A percentile compares a stretch with the other conserved stretches of the same genome.
Evolutionary conservation across 805 yeast species (phyloP).

Genomic region (Candida railenensis): DNA sequence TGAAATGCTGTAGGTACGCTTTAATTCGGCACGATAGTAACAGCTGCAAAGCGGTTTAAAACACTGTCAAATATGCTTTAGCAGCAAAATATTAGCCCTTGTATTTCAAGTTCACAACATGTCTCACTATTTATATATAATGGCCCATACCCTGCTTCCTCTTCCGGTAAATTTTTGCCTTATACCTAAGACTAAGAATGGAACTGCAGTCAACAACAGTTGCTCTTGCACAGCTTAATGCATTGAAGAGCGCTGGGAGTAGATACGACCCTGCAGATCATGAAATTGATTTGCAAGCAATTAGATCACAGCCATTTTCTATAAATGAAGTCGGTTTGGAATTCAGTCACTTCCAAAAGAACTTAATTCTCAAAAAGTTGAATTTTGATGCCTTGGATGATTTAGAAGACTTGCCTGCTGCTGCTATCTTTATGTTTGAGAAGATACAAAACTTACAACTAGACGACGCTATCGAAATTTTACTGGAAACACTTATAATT

Average conservation of each 20-base stretch:
- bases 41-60: no score
- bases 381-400: constrained; percentile 23
- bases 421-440: constrained; percentile 30
- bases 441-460: constrained; percentile 22
- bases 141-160: no score
- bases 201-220: background rate
- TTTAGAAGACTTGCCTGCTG: constrained; percentile 28
- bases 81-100: no score
- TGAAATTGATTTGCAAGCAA: constrained; percentile 15
- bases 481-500: constrained; percentile 26
- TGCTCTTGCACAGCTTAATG: background rate
- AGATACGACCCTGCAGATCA: constrained; percentile 8
- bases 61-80: no score
- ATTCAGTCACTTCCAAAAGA: constrained; percentile 26
- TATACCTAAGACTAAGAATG: background rate
- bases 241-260: constrained; percentile 6
- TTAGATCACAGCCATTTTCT: constrained; percentile 20
- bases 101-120: no score
- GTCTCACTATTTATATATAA: no score
- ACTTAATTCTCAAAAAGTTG: constrained; percentile 23
- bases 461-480: constrained; percentile 24
- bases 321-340: constrained; percentile 24
- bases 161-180: background rate
- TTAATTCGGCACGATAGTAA: no score
- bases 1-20: no score